Evolutionary conservation across 1,284 basidiomycete genomes (phyloP).

Genomic region (Tylopilus sp.): DNA sequence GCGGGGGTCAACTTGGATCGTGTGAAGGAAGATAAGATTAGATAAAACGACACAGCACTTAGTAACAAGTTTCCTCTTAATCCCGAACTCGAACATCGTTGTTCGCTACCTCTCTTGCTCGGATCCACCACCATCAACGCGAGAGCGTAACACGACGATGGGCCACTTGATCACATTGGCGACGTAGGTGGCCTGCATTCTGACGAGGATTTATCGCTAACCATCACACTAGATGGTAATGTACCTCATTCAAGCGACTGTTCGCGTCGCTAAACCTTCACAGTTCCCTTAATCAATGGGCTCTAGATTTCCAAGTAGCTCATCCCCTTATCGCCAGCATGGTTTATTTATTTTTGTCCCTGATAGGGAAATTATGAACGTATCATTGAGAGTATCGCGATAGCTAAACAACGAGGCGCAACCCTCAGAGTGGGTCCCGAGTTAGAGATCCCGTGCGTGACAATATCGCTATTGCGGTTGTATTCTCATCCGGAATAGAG

Average conservation of each 20-base stretch:
- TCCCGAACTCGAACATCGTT: conserved; percentile 1
- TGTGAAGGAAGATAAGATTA: conserved; percentile 15
- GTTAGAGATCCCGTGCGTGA: conserved; percentile 92
- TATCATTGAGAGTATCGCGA: conserved; percentile 89
- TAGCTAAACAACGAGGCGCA: conserved; percentile 92
- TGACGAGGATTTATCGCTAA: conserved; percentile 16
- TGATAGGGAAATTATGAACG: conserved; percentile 91
- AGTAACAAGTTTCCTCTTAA: not conserved
- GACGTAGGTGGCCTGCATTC: conserved; percentile 59
- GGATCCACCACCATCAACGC: not conserved
- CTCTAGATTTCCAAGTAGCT: conserved; percentile 88
- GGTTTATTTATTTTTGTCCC: not conserved
- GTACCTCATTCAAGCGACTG: conserved; percentile 1
- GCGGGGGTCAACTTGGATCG: no score
- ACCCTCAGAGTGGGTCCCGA: conserved; percentile 97
- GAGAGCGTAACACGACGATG: conserved; percentile 52
- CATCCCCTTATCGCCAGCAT: not conserved
- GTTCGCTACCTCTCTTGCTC: conserved; percentile 1
- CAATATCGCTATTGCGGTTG: not conserved
- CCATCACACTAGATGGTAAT: conserved; percentile 54
- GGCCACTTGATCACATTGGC: conserved; percentile 87
- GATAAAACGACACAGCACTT: conserved; percentile 30
- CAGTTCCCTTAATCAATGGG: conserved; percentile 97
- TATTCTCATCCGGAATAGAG: conserved; percentile 58
- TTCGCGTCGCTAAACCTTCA: conserved; percentile 18